These are phyloP conservation scores for Candida montana DNA, from an alignment of 805 yeast genomes.

Conservation along the genomic window DNA sequence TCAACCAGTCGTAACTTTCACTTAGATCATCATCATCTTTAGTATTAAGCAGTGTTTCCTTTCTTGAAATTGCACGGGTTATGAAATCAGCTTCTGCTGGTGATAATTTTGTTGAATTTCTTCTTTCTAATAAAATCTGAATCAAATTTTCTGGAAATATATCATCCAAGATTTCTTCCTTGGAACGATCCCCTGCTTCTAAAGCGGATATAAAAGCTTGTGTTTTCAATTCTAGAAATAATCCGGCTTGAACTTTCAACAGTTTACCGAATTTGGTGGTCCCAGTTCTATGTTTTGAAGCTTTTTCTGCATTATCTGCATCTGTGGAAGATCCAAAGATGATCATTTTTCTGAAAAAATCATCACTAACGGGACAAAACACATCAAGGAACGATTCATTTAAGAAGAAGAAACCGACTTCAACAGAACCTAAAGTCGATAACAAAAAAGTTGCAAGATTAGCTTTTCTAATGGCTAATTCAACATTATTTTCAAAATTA, in stretches of 20 bases:
- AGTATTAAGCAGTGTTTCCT: slow-evolving; percentile 49
- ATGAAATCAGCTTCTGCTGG: slow-evolving; percentile 81
- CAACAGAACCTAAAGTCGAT: slow-evolving; percentile 80
- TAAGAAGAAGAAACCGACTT: slow-evolving; percentile 81
- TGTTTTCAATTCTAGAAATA: slow-evolving; percentile 84
- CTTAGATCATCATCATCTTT: slow-evolving; percentile 47
- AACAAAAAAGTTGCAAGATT: slow-evolving; percentile 83
- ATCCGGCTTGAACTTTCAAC: slow-evolving; percentile 71
- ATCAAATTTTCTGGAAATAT: slow-evolving; percentile 67
- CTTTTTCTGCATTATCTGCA: no score
- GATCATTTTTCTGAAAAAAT: slow-evolving; percentile 11
- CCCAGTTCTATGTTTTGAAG: slow-evolving; percentile 25
- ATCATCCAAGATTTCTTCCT: slow-evolving; percentile 64
- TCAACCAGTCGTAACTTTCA: slow-evolving; percentile 80
- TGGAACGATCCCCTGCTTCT: slow-evolving; percentile 53
- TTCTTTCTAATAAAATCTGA: slow-evolving; percentile 31
- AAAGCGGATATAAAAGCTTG: slow-evolving; percentile 92
- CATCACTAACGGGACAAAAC: slow-evolving; percentile 58
- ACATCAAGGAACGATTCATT: slow-evolving; percentile 82
- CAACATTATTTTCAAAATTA: slow-evolving; percentile 19
- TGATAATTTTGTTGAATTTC: slow-evolving; percentile 37
- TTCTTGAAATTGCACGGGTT: slow-evolving; percentile 65
- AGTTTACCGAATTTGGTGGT: slow-evolving; percentile 56
- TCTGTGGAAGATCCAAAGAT: neutral
- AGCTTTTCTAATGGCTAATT: slow-evolving; percentile 63